These are phyloP conservation scores for Thermochaetoides dissita DNA, from an alignment of 2,329 filamentous ascomycete genomes.

Conservation along the genomic window DNA sequence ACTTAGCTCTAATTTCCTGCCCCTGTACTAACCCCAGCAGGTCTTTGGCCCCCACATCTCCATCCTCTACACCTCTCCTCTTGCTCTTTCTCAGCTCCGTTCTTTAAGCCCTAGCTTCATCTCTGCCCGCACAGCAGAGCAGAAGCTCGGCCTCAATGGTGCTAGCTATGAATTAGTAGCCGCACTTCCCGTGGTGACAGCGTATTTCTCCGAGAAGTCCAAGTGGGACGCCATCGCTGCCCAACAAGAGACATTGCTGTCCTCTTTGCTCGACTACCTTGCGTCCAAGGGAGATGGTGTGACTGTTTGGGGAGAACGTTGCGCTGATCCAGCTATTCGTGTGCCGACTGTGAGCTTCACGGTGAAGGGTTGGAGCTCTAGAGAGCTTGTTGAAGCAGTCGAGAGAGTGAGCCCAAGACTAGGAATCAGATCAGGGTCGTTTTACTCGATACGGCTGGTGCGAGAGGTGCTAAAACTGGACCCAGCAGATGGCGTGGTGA, in stretches of 20 bases:
- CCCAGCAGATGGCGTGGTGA: slow-evolving; percentile 45
- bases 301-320: slow-evolving; percentile 41
- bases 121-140: slow-evolving; percentile 40
- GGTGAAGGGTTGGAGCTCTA: slow-evolving; percentile 36
- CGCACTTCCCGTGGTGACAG: slow-evolving; percentile 44
- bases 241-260: slow-evolving; percentile 40
- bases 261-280: slow-evolving; percentile 30
- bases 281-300: slow-evolving; percentile 25
- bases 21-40: background rate
- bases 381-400: slow-evolving; percentile 40
- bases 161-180: slow-evolving; percentile 58
- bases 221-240: slow-evolving; percentile 36
- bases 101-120: slow-evolving; percentile 58
- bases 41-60: slow-evolving; percentile 66
- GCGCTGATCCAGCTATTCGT: slow-evolving; percentile 30
- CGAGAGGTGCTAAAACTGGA: slow-evolving; percentile 39
- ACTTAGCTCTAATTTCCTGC: background rate
- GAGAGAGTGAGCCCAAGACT: slow-evolving; percentile 33
- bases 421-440: slow-evolving; percentile 48
- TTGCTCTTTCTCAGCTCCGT: slow-evolving; percentile 39
- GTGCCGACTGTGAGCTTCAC: slow-evolving; percentile 53
- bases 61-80: slow-evolving; percentile 50
- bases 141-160: slow-evolving; percentile 55
- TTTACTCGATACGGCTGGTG: slow-evolving; percentile 46
- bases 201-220: slow-evolving; percentile 39